A percentile compares a stretch with the other conserved stretches of the same genome.
phyloP scores from a whole-genome alignment of 1,139 yeast species.

The Petasospora fabianii region DNA sequence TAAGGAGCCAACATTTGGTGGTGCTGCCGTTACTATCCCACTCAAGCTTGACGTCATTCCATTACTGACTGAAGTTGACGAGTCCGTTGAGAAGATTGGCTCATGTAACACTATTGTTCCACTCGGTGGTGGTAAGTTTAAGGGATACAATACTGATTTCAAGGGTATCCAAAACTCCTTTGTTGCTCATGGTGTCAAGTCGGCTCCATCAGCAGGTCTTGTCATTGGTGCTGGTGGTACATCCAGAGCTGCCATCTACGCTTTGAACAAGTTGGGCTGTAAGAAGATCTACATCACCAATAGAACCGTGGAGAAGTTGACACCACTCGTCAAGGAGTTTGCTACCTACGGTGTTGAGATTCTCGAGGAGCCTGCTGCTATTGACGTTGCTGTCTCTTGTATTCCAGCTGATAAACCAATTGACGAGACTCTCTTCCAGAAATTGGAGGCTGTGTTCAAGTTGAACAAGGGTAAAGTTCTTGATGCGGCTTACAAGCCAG shows the following conservation, averaged over 20 bases:
- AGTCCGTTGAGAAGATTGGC: slow-evolving; percentile 75
- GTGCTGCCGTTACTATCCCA: slow-evolving; percentile 90
- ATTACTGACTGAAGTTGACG: slow-evolving; percentile 58
- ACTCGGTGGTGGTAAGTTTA: slow-evolving; percentile 47
- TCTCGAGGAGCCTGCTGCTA: slow-evolving; percentile 39
- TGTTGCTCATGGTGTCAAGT: slow-evolving; percentile 55
- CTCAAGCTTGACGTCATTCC: slow-evolving; percentile 75
- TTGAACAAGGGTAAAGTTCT: slow-evolving; percentile 48
- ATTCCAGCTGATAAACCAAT: slow-evolving; percentile 84
- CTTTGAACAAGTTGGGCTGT: slow-evolving; percentile 79
- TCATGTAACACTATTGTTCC: slow-evolving; percentile 89
- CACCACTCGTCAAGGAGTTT: slow-evolving; percentile 56
- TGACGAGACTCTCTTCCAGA: slow-evolving; percentile 47
- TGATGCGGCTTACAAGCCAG: slow-evolving; percentile 94
- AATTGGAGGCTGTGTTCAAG: slow-evolving; percentile 45
- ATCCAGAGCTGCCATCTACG: slow-evolving; percentile 90
- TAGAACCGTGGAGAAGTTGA: slow-evolving; percentile 69
- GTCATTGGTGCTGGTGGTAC: slow-evolving; percentile 98
- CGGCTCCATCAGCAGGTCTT: slow-evolving; percentile 51
- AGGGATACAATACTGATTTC: slow-evolving; percentile 97
- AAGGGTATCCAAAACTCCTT: slow-evolving; percentile 77
- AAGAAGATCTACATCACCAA: slow-evolving; percentile 71
- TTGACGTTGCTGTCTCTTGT: slow-evolving; percentile 74
- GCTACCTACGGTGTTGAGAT: slow-evolving; percentile 63
- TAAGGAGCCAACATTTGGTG: slow-evolving; percentile 59